These are phyloP conservation scores for Xylaria sp. DNA, from an alignment of 2,329 filamentous ascomycete species.

Conservation along the genomic window DNA sequence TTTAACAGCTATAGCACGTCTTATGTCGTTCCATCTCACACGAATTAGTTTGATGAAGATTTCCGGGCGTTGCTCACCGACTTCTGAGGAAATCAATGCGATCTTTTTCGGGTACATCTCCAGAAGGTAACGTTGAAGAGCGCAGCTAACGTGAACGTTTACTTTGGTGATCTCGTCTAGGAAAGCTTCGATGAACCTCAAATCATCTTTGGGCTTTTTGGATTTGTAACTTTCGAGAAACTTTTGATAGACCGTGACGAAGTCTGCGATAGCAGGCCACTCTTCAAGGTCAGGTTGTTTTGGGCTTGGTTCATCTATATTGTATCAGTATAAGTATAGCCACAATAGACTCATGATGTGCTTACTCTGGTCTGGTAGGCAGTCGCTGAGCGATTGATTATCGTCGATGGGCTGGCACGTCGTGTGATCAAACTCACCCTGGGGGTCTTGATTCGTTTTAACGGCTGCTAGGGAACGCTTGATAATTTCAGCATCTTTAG, in stretches of 20 bases:
- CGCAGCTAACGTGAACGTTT: conserved; percentile 37
- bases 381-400: background rate
- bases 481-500: background rate
- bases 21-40: conserved; percentile 26
- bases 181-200: conserved; percentile 39
- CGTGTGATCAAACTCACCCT: background rate
- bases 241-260: conserved; percentile 37
- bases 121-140: conserved; percentile 38
- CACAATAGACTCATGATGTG: background rate
- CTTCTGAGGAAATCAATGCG: conserved; percentile 6
- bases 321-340: conserved; percentile 10
- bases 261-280: conserved; percentile 28
- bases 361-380: conserved; percentile 7
- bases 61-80: conserved; percentile 3
- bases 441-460: background rate
- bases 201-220: conserved; percentile 35
- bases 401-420: background rate
- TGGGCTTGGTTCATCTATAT: background rate
- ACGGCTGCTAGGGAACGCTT: background rate
- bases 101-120: conserved; percentile 38
- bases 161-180: conserved; percentile 38
- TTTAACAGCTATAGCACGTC: conserved; percentile 16
- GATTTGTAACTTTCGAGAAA: conserved; percentile 38
- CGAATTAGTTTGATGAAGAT: conserved; percentile 23
- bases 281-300: background rate